A percentile compares a stretch with the other conserved stretches of the same genome.
Conservation (phyloP, 129 eudicot species). For the Tagetes erecta region DNA sequence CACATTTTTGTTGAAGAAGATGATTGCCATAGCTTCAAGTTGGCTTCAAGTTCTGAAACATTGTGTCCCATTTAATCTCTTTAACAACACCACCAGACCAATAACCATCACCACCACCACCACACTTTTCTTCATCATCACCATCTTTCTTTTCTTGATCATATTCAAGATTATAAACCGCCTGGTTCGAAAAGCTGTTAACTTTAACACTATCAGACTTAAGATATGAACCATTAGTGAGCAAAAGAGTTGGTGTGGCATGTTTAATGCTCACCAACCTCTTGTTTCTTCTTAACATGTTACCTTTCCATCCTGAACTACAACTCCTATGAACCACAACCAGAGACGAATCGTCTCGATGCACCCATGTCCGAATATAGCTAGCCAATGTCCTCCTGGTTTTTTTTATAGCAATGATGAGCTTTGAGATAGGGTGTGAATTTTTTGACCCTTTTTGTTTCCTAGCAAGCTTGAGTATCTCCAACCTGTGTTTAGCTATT, state of each 20-base stretch:
- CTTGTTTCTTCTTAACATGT: slow-evolving; percentile 58
- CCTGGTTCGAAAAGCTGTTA: slow-evolving; percentile 56
- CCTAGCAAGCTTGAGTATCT: slow-evolving; percentile 74
- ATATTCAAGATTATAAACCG: slow-evolving; percentile 38
- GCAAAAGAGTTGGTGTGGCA: slow-evolving; percentile 56
- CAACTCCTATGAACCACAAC: slow-evolving; percentile 51
- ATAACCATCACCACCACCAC: slow-evolving; percentile 36
- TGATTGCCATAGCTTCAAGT: slow-evolving; percentile 37
- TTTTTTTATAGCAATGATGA: slow-evolving; percentile 57
- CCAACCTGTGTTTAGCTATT: slow-evolving; percentile 89
- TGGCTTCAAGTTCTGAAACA: slow-evolving; percentile 90
- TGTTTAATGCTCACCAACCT: slow-evolving; percentile 42
- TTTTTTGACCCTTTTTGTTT: slow-evolving; percentile 41
- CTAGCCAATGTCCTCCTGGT: slow-evolving; percentile 58
- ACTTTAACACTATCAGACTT: slow-evolving; percentile 47
- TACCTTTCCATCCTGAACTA: slow-evolving; percentile 56
- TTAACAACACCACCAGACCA: slow-evolving; percentile 56
- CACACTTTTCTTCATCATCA: slow-evolving; percentile 43
- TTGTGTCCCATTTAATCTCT: slow-evolving; percentile 87
- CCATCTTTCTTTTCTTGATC: slow-evolving; percentile 31
- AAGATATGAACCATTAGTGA: slow-evolving; percentile 54
- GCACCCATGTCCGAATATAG: slow-evolving; percentile 51
- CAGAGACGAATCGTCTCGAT: slow-evolving; percentile 54
- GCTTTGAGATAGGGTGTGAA: slow-evolving; percentile 50
- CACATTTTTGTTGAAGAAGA: not conserved